Conservation (phyloP, 2,329 filamentous ascomycete genomes). For the Triangularia verruculosa region DNA sequence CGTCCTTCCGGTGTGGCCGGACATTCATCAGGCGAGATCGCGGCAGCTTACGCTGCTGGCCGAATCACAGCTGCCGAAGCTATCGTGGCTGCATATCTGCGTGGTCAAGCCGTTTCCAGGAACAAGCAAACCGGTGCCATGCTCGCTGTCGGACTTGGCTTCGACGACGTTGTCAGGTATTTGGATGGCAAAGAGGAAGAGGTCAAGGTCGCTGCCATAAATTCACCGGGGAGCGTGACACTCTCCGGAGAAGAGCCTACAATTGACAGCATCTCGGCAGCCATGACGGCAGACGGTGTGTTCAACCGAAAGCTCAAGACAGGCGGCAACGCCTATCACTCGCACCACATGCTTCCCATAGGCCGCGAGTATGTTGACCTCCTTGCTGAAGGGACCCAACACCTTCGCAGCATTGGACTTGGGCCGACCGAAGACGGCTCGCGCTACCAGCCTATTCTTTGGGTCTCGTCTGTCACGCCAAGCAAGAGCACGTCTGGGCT, state of each 20-base stretch:
- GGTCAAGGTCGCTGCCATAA: slow-evolving; percentile 18
- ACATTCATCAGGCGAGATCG: slow-evolving; percentile 45
- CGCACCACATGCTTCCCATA: slow-evolving; percentile 27
- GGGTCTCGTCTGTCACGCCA: slow-evolving; percentile 29
- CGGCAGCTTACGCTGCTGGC: slow-evolving; percentile 43
- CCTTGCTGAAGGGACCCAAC: neutral
- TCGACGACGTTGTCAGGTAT: slow-evolving; percentile 17
- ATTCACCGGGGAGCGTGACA: slow-evolving; percentile 15
- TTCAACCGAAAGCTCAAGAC: slow-evolving; percentile 29
- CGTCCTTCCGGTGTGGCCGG: slow-evolving; percentile 37
- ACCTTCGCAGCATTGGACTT: neutral
- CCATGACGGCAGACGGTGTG: slow-evolving; percentile 14
- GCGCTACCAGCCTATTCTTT: slow-evolving; percentile 3
- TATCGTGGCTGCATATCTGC: slow-evolving; percentile 39
- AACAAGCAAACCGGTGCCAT: slow-evolving; percentile 25
- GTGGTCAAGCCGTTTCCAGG: slow-evolving; percentile 34
- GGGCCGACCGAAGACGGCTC: neutral
- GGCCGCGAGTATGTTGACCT: slow-evolving; percentile 1
- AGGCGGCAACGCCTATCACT: slow-evolving; percentile 30
- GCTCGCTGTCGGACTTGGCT: slow-evolving; percentile 30
- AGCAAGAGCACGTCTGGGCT: slow-evolving; percentile 14
- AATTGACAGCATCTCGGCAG: slow-evolving; percentile 12
- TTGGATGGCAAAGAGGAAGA: neutral
- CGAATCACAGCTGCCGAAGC: slow-evolving; percentile 36
- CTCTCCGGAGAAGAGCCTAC: slow-evolving; percentile 26